Evolutionary conservation across 805 yeast genomes (phyloP).

Genomic region (Metschnikowia gruessii): DNA sequence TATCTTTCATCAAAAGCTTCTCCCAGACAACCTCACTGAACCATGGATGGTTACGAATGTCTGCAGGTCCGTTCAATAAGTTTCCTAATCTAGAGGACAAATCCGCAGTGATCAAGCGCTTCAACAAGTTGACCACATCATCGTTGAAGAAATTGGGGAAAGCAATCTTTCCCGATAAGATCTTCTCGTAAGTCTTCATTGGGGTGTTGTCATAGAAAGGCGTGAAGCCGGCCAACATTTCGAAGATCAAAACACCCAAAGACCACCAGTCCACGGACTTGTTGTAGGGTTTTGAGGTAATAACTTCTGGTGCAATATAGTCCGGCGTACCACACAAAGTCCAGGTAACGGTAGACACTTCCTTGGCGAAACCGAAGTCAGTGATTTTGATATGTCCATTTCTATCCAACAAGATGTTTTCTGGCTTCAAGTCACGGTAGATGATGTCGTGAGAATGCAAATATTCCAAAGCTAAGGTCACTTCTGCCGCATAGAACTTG

Average conservation of each 20-base stretch:
- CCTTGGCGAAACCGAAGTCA: conserved; percentile 64
- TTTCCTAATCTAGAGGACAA: conserved; percentile 56
- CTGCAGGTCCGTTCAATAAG: conserved; percentile 55
- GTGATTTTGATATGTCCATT: conserved; percentile 61
- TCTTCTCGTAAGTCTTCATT: conserved; percentile 61
- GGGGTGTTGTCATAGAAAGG: conserved; percentile 64
- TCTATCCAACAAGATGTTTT: conserved; percentile 54
- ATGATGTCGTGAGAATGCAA: conserved; percentile 57
- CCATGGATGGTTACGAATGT: conserved; percentile 57
- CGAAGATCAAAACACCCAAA: conserved; percentile 56
- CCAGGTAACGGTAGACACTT: conserved; percentile 56
- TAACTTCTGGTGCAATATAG: conserved; percentile 65
- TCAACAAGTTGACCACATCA: conserved; percentile 50
- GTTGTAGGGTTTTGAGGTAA: conserved; percentile 60
- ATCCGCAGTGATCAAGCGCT: conserved; percentile 52
- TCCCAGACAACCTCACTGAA: conserved; percentile 62
- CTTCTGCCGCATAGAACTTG: conserved; percentile 63
- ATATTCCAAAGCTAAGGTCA: conserved; percentile 55
- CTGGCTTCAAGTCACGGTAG: conserved; percentile 61
- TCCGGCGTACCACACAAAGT: conserved; percentile 65
- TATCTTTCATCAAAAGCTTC: conserved; percentile 50
- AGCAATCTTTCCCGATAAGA: conserved; percentile 50
- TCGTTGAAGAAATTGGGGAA: conserved; percentile 55
- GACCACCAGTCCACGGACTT: conserved; percentile 69
- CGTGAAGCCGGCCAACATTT: conserved; percentile 61